Evolutionary conservation across 2,329 filamentous ascomycete genomes (phyloP), one percentile per base, ranked within the genome.

Genomic region (Blastomyces gilchristii): DNA sequence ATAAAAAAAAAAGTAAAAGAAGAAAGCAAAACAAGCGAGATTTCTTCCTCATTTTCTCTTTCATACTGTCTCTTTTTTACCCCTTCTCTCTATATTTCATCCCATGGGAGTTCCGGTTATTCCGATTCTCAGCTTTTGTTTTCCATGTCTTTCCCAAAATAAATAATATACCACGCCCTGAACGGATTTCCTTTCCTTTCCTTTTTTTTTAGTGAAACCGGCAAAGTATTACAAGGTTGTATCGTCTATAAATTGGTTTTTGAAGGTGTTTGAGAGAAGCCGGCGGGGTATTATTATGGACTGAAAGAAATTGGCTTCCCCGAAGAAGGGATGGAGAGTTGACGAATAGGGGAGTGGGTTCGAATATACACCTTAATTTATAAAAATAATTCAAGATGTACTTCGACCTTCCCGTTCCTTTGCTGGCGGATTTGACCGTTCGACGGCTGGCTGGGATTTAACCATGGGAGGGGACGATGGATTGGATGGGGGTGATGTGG

Each of bases 401-500:
- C 34, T 57, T 54, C n/a, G 31, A 28, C 43, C 25, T 54, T 61
- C 53, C 56, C 63, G 50, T 16, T 64, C 61, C 57, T 64, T 64
- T 49, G 41, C 60, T 58, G 58, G 56, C n/a, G 65, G 11, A 52
- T 54, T 73, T 64, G 73, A 71, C 71, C 77, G 75, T 68, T 78
- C 76, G 66, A 74, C 71, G 60, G 73, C 74, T 61, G 78, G 78
- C 70, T 78, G 77, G 57, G 77, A 75, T 69, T 80, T 81, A 63
- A 75, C 75, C 63, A 77, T 71, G 63, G 76, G 72, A 62, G 79
- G 79, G 41, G 79, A 81, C 53, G 77, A 74, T 47, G 77, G 77
- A 69, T 78, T 76, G 31, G 78, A 80, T 43, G 79, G 78, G 52
- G 79, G 79, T 61, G 79, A 81, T 28, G 76, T 77, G 39, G 78